A percentile compares a stretch with the other conserved stretches of the same genome.
Evolutionary conservation across 2,329 filamentous ascomycete genomes (phyloP).

Genomic region (Cladophialophora psammophila): DNA sequence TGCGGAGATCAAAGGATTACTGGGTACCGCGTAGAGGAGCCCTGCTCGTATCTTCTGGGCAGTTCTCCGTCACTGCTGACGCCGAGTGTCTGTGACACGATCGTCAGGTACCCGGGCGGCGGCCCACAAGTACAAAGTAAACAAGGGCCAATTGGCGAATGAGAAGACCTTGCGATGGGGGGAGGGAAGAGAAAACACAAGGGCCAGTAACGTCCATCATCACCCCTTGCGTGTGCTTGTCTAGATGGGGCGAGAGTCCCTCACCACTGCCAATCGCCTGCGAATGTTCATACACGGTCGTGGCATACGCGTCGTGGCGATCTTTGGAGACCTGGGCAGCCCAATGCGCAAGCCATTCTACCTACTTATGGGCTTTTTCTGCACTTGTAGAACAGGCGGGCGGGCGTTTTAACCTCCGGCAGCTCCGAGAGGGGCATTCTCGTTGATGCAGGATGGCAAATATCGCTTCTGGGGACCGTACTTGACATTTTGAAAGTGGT

Average conservation of each 20-base stretch:
- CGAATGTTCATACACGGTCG: neutral
- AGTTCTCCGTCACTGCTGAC: neutral
- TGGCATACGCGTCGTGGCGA: neutral
- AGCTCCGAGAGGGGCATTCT: neutral
- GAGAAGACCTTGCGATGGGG: neutral
- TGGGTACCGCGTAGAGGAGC: neutral
- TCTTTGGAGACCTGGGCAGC: neutral
- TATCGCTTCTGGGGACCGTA: neutral
- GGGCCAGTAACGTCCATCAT: no score
- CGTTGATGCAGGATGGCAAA: neutral
- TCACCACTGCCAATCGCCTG: neutral
- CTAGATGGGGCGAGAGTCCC: no score
- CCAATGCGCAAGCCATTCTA: neutral
- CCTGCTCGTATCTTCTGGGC: neutral
- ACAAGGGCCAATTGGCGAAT: neutral
- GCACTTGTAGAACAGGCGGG: neutral
- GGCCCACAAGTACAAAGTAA: neutral
- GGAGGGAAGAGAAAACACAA: neutral
- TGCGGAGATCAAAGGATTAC: neutral
- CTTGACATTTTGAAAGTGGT: neutral
- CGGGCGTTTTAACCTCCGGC: neutral
- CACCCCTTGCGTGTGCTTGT: no score
- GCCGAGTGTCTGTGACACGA: neutral
- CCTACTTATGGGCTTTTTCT: neutral
- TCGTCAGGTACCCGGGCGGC: neutral